Base-by-base conservation (phyloP, 1,284 basidiomycete species). In the Xerocomus cyaneibrunnescens region DNA sequence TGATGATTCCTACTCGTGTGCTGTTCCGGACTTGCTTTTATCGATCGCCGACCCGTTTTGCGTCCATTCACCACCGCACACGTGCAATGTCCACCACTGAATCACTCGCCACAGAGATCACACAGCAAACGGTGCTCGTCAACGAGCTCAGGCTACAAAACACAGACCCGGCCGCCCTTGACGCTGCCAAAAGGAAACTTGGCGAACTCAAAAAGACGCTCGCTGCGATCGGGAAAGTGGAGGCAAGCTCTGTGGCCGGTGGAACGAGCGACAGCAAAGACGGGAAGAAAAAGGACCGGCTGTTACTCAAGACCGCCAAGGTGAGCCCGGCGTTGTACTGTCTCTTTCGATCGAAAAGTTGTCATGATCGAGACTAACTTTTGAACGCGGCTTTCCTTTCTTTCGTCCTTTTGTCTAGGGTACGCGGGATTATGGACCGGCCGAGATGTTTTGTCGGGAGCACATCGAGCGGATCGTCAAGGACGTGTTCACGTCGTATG, bases 361-460 rank as follows among this genome's bases (percentile, higher is more conserved):
- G 30, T 37, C 25, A 21, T 44, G 22, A 35, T 16, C 22, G 22
- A 13, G 14, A 12, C 27, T 22, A 38, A 37, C 28, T 17, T 25
- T 36, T 14, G 21, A 27, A 27, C 25, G 25, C 25, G 25, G 5
- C 25, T 5, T 27, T 27, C 25, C 25, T 5, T 27, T 27, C 25
- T 27, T 16, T 4, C 9, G 16, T 14, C 7, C 21, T 23, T 22
- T 36, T 21, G 21, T 37, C 16, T 64, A 98, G 89, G 96, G 97
- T 34, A 99, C 97, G 13, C 84, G 94, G 51, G 96, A 99, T 73
- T 98, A 94, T 76, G 90, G 92, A 51, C 93, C 96, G 6, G 81
- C 83, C n/a, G 93, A 97, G 66, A 97, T 97, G 82, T 86, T 90
- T 66, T 86, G 97, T 59, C 85, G 96, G 53, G 88, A 92, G 64